Evolutionary conservation across 306 rosid species (phyloP).

Genomic region (Medicago lupulina): DNA sequence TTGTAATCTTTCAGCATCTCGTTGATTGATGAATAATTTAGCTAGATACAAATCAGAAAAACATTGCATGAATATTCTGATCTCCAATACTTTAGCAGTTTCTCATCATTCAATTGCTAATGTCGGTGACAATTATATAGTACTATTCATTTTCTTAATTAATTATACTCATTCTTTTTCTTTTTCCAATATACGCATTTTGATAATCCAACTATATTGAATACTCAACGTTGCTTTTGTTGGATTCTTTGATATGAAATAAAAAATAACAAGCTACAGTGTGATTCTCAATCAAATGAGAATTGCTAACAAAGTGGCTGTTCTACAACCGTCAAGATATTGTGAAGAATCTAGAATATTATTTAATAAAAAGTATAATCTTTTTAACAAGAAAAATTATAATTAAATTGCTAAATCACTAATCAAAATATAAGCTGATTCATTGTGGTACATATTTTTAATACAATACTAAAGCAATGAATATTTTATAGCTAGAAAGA

Average conservation of each 20-base stretch:
- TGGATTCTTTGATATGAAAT: background rate
- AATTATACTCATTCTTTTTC: background rate
- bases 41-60: constrained; percentile 36
- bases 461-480: too few species aligned
- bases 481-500: too few species aligned
- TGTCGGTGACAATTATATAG: constrained; percentile 29
- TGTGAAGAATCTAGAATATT: background rate
- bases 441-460: too few species aligned
- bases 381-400: too few species aligned
- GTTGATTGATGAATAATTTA: constrained; percentile 52
- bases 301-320: constrained; percentile 1
- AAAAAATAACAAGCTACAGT: background rate
- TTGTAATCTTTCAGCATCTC: constrained; percentile 34
- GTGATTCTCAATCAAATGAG: constrained; percentile 23
- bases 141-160: background rate
- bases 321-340: constrained; percentile 32
- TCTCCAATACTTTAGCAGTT: background rate
- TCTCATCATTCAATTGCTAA: constrained; percentile 9
- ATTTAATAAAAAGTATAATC: too few species aligned
- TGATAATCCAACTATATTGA: background rate
- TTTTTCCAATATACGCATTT: background rate
- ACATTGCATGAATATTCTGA: constrained; percentile 49
- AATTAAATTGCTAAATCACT: too few species aligned
- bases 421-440: too few species aligned
- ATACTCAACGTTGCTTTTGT: too few species aligned